Evolutionary conservation across 345 rosid genomes (phyloP), one percentile per base, ranked within the genome.

Genomic region (Schrenkiella parvula): DNA sequence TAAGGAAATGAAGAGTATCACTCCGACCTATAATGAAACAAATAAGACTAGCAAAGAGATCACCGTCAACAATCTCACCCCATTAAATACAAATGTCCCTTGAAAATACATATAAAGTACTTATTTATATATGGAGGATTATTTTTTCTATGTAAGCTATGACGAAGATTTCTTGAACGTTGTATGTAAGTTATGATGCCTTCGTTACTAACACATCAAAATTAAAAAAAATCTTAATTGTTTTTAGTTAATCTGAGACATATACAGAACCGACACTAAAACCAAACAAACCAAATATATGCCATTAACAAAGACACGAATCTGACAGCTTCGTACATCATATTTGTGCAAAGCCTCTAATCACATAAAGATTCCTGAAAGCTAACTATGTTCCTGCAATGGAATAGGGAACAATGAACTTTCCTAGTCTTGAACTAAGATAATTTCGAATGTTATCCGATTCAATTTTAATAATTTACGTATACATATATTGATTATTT

Each of bases 1-100:
- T 75, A 70, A 73, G 64, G 88, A 84, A 78, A 58, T 63, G 77
- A 71, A 79, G 77, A 64, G 60, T 46, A 57, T 28, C 35, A 5
- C 12, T 19, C 41, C 67, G 26, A 57, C 58, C 0, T 46, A 28
- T 37, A 66, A 18, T 38, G 78, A 56, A 73, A 57, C 66, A 47
- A 66, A n/a, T 66, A 66, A 73, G 43, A 66, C 66, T 56, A 73
- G 28, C 72, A 73, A 73, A 73, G 78, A 57, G 12, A 47, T 38
- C 43, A 19, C 26, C 14, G 52, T 57, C 53, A 66, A 47, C 12
- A 57, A 21, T 66, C 52, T 48, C 8, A 37, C 78, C n/a, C 57
- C 60, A n/a, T 48, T 73, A 73, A 47, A 19, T 57, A 19, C 54
- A 26, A 57, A 66, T 73, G 19, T 26, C 17, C 78, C 78, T 57